Evolutionary conservation across 768 basidiomycete species (phyloP), one percentile per base, ranked within the genome.

Genomic region (Panaeolus papilionaceus): DNA sequence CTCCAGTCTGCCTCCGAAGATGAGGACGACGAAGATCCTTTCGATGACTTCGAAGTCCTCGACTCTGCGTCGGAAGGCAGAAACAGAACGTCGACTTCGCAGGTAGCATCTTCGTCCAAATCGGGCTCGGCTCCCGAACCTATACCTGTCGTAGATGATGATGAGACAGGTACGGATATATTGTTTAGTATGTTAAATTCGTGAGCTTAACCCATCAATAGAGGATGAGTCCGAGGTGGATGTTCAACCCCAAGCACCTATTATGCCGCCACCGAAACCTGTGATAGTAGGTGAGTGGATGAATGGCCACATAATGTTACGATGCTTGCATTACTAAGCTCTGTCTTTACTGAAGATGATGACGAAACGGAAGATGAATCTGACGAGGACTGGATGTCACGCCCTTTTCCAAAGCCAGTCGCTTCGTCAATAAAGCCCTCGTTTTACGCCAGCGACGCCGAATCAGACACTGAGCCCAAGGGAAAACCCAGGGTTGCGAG

Each of bases 1-100:
- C 72, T 88, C 18, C 84, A 86, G 38, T 88, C 87, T 33, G 87
- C 82, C 23, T 85, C 84, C 8, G 87, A 88, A 69, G 81, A 76
- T 2, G 81, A 69, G 10, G 64, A 69, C 38, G 69, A 66, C 2
- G 69, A 72, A 2, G 69, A 71, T 51, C 68, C 64, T 10, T 71
- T 66, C 37, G 64, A 69, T 38, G 61, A 64, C 54, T 20, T 26
- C 26, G 28, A 37, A 65, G 33, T 38, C 49, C 18, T 62, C 64
- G 64, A 69, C 64, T 65, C 64, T 72, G 63, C 61, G 54, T 42
- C 68, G 63, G 66, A 62, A 64, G 39, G 67, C 67, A 63, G 49
- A 18, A 14, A 18, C 28, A 49, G 20, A n/a, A 45, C 66, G 38
- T 64, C 62, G 51, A 28, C 66, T 12, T 23, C 54, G 23, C 42